Percentiles rank a stretch among this genome's conserved stretches.
phyloP scores from a whole-genome alignment of 2,329 filamentous ascomycete genomes.

The Colletotrichum salicis region DNA sequence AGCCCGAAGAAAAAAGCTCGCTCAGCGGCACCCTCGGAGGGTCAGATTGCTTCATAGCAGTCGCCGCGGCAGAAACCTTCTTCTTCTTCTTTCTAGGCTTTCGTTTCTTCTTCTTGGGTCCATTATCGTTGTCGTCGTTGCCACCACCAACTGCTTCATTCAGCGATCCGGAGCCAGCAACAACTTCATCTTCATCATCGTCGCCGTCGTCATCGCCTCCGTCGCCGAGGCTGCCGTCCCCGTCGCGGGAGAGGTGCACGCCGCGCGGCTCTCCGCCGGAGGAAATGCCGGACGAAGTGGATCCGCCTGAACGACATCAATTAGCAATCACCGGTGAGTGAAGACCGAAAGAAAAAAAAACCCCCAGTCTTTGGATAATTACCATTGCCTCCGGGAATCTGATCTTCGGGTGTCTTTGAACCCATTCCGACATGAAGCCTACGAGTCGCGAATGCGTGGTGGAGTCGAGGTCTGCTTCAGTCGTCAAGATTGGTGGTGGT shows the following conservation, averaged over 20 bases:
- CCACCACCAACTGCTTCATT: neutral
- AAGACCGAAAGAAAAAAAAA: neutral
- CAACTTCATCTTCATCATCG: conserved; percentile 35
- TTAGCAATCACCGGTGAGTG: conserved; percentile 37
- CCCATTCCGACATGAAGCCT: conserved; percentile 45
- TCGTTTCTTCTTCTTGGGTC: conserved; percentile 21
- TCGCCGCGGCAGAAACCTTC: conserved; percentile 35
- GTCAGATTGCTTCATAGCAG: conserved; percentile 41
- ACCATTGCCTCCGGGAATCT: conserved; percentile 47
- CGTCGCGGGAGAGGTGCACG: conserved; percentile 52
- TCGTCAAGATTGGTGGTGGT: neutral
- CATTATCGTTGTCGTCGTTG: neutral
- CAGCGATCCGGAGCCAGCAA: neutral
- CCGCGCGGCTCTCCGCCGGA: conserved; percentile 55
- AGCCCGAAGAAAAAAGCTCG: conserved; percentile 43
- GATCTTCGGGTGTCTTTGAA: conserved; percentile 51
- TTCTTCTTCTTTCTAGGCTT: conserved; percentile 36
- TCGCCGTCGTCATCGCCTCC: conserved; percentile 45
- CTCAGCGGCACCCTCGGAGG: conserved; percentile 47
- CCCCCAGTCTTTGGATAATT: conserved; percentile 5
- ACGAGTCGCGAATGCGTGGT: neutral
- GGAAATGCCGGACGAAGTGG: conserved; percentile 35
- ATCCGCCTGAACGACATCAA: conserved; percentile 34
- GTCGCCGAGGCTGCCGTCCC: conserved; percentile 52
- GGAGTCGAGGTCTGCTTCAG: neutral